A percentile compares a stretch with the other conserved stretches of the same genome.
Conservation (phyloP, 1,284 basidiomycete genomes). For the Violaceomyces palustris region DNA sequence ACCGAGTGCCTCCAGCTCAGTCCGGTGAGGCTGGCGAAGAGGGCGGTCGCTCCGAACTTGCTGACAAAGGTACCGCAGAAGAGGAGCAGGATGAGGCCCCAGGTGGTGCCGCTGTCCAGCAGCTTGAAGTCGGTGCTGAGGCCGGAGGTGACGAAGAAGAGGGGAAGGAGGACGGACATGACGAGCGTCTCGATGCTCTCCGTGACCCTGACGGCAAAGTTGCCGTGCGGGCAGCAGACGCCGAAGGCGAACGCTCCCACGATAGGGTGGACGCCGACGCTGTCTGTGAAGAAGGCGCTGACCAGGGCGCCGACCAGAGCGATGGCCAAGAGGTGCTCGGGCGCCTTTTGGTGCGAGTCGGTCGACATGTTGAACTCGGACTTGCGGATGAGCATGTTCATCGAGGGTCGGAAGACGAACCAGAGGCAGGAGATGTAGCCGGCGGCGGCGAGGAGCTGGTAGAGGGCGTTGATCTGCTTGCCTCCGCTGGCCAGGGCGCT, state of each 20-base stretch:
- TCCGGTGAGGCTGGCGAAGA: conserved; percentile 18
- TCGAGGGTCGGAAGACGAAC: conserved; percentile 24
- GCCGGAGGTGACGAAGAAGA: conserved; percentile 33
- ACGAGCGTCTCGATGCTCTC: conserved; percentile 32
- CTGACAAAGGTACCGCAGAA: conserved; percentile 30
- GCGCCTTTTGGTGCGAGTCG: conserved; percentile 18
- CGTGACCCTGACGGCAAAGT: conserved; percentile 31
- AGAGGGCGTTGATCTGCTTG: conserved; percentile 28
- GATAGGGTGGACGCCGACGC: conserved; percentile 33
- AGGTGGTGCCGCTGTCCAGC: conserved; percentile 17
- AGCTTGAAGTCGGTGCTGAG: conserved; percentile 34
- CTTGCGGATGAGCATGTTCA: conserved; percentile 16
- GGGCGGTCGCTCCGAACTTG: conserved; percentile 27
- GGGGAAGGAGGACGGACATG: conserved; percentile 24
- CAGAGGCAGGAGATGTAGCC: conserved; percentile 23
- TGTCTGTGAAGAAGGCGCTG: conserved; percentile 29
- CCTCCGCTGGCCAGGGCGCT: conserved; percentile 22
- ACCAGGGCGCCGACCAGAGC: conserved; percentile 24
- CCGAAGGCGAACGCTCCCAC: conserved; percentile 33
- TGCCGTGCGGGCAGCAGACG: conserved; percentile 27
- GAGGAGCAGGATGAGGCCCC: conserved; percentile 33
- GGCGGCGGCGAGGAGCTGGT: conserved; percentile 27
- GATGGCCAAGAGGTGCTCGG: conserved; percentile 18
- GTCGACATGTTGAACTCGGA: conserved; percentile 23
- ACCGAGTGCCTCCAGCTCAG: conserved; percentile 30